A percentile compares a stretch with the other conserved stretches of the same genome.
These are phyloP conservation scores for Dactylellina drechsleri DNA, from an alignment of 2,329 filamentous ascomycete species.

Conservation along the genomic window DNA sequence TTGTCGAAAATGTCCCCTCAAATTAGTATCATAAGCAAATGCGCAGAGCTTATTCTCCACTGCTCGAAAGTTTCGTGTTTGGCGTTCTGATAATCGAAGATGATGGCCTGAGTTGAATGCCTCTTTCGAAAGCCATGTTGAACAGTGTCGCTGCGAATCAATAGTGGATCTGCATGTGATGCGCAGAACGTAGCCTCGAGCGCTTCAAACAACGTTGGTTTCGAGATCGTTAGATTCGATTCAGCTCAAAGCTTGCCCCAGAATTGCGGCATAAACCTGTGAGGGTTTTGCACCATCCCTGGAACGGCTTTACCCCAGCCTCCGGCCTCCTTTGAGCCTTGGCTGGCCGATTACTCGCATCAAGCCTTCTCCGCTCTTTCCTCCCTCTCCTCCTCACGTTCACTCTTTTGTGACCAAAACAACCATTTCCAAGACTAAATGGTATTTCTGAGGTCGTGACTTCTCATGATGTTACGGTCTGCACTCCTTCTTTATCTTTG, in stretches of 20 bases:
- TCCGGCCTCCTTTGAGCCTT: constrained; percentile 30
- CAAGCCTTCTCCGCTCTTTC: constrained; percentile 29
- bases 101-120: not conserved
- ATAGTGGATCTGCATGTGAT: constrained; percentile 11
- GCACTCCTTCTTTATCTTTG: constrained; percentile 26
- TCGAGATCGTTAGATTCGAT: constrained; percentile 18
- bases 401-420: constrained; percentile 4
- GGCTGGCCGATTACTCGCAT: constrained; percentile 14
- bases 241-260: constrained; percentile 1
- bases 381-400: constrained; percentile 3
- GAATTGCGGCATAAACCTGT: constrained; percentile 26
- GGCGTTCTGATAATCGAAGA: not conserved
- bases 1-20: constrained; percentile 25
- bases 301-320: constrained; percentile 32
- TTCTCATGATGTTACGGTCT: constrained; percentile 51
- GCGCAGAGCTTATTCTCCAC: not conserved
- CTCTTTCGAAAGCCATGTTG: constrained; percentile 2
- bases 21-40: not conserved
- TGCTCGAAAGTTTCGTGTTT: not conserved
- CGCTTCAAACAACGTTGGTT: constrained; percentile 4
- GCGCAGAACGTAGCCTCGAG: not conserved
- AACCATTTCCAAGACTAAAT: constrained; percentile 16
- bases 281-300: constrained; percentile 21
- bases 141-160: not conserved
- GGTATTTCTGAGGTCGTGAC: constrained; percentile 34